Percentiles rank a stretch among this genome's conserved stretches.
Evolutionary conservation across 2,329 filamentous ascomycete genomes (phyloP).

Genomic region (Talaromyces sp.): DNA sequence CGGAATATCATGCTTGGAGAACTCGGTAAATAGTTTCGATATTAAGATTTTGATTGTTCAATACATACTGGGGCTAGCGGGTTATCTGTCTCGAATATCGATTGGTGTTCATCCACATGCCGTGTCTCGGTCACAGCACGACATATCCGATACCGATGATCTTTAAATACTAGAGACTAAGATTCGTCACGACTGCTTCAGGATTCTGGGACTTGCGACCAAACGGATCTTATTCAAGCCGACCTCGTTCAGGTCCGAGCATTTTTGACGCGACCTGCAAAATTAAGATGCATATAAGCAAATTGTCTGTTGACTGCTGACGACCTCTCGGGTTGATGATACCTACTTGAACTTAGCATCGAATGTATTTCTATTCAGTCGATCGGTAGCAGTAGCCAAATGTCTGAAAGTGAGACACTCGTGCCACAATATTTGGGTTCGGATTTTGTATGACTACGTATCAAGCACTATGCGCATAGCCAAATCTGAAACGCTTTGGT

Average conservation of each 20-base stretch:
- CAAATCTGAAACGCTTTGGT: constrained; percentile 4
- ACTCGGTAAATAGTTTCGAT: constrained; percentile 59
- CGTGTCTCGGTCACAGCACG: neutral
- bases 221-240: neutral
- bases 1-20: constrained; percentile 81
- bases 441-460: neutral
- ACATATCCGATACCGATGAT: neutral
- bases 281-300: neutral
- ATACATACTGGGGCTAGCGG: constrained; percentile 2
- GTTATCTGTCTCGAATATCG: neutral
- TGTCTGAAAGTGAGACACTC: constrained; percentile 3
- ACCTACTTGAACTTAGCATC: neutral
- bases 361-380: neutral
- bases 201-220: neutral
- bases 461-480: neutral
- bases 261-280: neutral
- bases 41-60: neutral
- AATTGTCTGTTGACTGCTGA: neutral
- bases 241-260: neutral
- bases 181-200: neutral
- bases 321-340: neutral
- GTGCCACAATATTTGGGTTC: neutral
- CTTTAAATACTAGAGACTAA: neutral
- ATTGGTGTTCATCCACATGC: neutral
- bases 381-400: neutral